phyloP scores from a whole-genome alignment of 2,329 filamentous ascomycete species.

The Hawksworthiomyces lignivorus region DNA sequence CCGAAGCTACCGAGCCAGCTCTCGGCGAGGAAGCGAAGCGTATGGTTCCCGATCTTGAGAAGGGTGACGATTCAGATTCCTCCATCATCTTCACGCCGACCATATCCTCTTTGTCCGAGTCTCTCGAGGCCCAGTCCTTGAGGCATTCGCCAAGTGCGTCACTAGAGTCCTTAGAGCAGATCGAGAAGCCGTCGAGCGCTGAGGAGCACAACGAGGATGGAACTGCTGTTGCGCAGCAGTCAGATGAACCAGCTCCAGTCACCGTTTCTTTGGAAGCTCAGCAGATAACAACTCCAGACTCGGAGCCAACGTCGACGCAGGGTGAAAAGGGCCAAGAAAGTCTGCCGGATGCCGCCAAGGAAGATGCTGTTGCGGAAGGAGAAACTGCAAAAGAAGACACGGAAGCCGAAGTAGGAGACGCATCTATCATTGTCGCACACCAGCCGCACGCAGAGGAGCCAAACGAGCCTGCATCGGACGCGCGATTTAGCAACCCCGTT shows the following conservation, averaged over 20 bases:
- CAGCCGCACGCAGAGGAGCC: conserved; percentile 11
- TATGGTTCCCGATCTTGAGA: conserved; percentile 11
- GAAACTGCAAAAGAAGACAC: conserved; percentile 6
- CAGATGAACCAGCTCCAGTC: no score
- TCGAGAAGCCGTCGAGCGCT: neutral
- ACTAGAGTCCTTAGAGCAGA: neutral
- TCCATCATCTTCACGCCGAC: conserved; percentile 20
- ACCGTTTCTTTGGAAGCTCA: no score
- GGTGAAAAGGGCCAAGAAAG: no score
- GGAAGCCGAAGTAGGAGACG: conserved; percentile 19
- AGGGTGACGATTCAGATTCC: conserved; percentile 20
- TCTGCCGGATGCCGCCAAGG: no score
- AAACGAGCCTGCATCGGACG: neutral
- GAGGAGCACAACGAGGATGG: conserved; percentile 2
- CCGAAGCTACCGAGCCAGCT: conserved; percentile 15
- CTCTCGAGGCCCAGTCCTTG: conserved; percentile 3
- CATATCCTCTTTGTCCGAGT: conserved; percentile 15
- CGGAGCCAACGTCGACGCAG: no score
- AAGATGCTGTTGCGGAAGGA: neutral
- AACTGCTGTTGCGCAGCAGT: no score
- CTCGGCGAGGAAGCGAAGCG: conserved; percentile 12
- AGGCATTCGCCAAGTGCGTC: conserved; percentile 2
- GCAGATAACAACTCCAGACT: no score
- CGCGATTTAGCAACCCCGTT: conserved; percentile 50
- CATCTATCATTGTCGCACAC: conserved; percentile 21